Evolutionary conservation across 2,329 filamentous ascomycete genomes (phyloP).

Genomic region (Xylaria sp.): DNA sequence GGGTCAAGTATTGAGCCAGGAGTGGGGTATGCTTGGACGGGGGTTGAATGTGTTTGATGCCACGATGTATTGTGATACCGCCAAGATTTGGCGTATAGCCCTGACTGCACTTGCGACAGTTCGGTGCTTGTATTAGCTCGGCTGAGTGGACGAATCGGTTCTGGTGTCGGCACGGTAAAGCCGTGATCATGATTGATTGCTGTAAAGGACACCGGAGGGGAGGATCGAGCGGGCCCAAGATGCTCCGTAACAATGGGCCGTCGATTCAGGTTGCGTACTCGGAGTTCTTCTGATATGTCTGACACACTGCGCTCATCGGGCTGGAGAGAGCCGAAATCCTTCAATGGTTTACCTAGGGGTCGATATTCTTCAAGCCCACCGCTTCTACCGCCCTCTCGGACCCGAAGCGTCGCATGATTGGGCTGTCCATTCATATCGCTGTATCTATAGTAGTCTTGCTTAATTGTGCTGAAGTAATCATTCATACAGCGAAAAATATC

Average conservation of each 20-base stretch:
- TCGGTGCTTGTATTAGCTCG: constrained; percentile 6
- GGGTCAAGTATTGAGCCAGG: constrained; percentile 36
- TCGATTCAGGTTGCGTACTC: constrained; percentile 48
- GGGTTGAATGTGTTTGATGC: constrained; percentile 17
- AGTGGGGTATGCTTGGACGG: constrained; percentile 35
- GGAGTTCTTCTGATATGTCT: constrained; percentile 46
- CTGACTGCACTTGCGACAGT: constrained; percentile 31
- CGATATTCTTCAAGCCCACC: constrained; percentile 68
- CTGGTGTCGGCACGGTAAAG: constrained; percentile 33
- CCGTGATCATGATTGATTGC: constrained; percentile 53
- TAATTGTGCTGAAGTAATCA: constrained; percentile 62
- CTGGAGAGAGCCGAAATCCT: constrained; percentile 57
- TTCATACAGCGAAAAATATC: constrained; percentile 64
- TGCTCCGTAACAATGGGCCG: constrained; percentile 45
- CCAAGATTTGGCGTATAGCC: constrained; percentile 39
- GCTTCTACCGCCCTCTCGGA: constrained; percentile 56
- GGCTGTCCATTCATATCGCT: constrained; percentile 41
- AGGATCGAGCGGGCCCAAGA: constrained; percentile 41
- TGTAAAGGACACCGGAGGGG: constrained; percentile 52
- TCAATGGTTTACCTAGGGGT: constrained; percentile 52
- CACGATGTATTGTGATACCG: constrained; percentile 37
- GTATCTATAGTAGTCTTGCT: constrained; percentile 57
- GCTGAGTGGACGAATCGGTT: constrained; percentile 31
- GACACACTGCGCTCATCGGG: constrained; percentile 48
- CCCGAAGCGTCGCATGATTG: constrained; percentile 50